These are phyloP conservation scores for Groenewaldozyma tartarivorans DNA, from an alignment of 805 yeast species.

Conservation along the genomic window DNA sequence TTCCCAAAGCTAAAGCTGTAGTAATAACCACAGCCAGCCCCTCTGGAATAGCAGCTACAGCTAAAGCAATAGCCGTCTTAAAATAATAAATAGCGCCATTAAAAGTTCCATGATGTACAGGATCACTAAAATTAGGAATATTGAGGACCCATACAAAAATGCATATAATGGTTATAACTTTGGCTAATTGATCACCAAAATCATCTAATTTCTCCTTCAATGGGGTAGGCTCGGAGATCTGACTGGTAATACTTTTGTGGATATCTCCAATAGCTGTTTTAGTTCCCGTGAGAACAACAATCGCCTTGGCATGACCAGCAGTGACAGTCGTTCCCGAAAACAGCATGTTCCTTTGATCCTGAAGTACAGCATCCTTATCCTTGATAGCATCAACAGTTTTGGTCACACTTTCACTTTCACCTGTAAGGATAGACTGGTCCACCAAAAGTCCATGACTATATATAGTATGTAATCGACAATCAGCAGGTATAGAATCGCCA, in stretches of 20 bases:
- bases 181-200: conserved; percentile 78
- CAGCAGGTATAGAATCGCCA: conserved; percentile 74
- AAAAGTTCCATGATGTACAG: conserved; percentile 42
- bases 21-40: conserved; percentile 96
- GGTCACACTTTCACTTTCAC: conserved; percentile 77
- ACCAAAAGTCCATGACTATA: conserved; percentile 56
- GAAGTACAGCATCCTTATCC: conserved; percentile 55
- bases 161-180: conserved; percentile 74
- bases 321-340: conserved; percentile 95
- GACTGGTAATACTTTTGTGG: conserved; percentile 76
- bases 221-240: conserved; percentile 93
- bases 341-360: conserved; percentile 65
- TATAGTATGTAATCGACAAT: conserved; percentile 57
- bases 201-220: conserved; percentile 89
- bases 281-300: conserved; percentile 80
- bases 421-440: conserved; percentile 90
- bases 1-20: conserved; percentile 91
- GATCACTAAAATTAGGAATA: conserved; percentile 37
- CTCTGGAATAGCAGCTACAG: conserved; percentile 98
- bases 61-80: conserved; percentile 90
- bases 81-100: conserved; percentile 92
- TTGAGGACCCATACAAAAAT: conserved; percentile 84
- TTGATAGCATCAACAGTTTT: conserved; percentile 83
- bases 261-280: conserved; percentile 90
- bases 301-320: conserved; percentile 87